Percentiles rank a stretch among this genome's conserved stretches.
Conservation (phyloP, 768 basidiomycete genomes). For the Albatrellus ellisii region DNA sequence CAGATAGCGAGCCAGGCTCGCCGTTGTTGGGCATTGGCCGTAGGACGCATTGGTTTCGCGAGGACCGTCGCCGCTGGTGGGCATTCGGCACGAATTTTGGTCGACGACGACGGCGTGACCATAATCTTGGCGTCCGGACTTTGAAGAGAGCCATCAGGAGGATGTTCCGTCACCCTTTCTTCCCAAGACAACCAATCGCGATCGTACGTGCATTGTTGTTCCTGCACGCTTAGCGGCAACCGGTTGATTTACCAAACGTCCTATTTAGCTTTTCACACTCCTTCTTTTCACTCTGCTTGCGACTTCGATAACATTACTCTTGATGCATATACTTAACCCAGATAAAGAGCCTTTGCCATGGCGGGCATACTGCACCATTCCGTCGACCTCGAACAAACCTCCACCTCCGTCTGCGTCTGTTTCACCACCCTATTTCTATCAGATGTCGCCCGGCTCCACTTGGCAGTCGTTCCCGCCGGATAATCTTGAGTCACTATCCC, state of each 20-base stretch:
- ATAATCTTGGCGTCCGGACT: slow-evolving; percentile 30
- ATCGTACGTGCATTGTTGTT: slow-evolving; percentile 38
- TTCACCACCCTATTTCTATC: slow-evolving; percentile 20
- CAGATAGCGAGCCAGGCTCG: slow-evolving; percentile 31
- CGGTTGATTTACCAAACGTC: slow-evolving; percentile 9
- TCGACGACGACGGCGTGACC: slow-evolving; percentile 37
- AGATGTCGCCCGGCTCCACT: slow-evolving; percentile 9
- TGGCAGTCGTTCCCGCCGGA: slow-evolving; percentile 54
- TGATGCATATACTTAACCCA: slow-evolving; percentile 90
- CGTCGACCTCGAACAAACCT: slow-evolving; percentile 34
- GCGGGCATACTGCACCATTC: slow-evolving; percentile 82
- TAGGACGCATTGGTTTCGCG: slow-evolving; percentile 14
- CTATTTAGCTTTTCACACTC: slow-evolving; percentile 47
- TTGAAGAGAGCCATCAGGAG: slow-evolving; percentile 41
- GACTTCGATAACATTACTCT: slow-evolving; percentile 69
- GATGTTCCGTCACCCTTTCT: slow-evolving; percentile 57
- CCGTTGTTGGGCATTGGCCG: slow-evolving; percentile 27
- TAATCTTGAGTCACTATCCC: slow-evolving; percentile 60
- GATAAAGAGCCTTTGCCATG: slow-evolving; percentile 93
- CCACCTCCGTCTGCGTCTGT: slow-evolving; percentile 27
- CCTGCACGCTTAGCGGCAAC: neutral
- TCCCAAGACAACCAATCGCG: slow-evolving; percentile 69
- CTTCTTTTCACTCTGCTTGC: slow-evolving; percentile 72
- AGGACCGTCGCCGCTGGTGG: slow-evolving; percentile 49
- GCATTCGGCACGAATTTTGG: slow-evolving; percentile 23